These are phyloP conservation scores for Colletotrichum siamense DNA, from an alignment of 2,329 filamentous ascomycete species.

Conservation along the genomic window DNA sequence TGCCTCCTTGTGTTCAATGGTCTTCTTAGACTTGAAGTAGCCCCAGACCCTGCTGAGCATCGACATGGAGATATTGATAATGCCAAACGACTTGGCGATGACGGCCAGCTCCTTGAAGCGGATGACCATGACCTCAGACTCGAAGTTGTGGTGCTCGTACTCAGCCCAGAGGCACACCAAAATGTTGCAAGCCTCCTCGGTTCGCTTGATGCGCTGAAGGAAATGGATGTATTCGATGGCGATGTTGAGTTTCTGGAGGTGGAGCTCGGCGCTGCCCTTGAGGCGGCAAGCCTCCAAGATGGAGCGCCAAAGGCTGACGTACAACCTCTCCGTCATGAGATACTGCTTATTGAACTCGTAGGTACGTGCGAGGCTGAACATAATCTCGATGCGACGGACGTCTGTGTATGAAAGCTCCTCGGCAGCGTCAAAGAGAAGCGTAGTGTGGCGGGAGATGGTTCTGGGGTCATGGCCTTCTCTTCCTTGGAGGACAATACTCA, in stretches of 20 bases:
- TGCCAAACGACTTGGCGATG: slow-evolving; percentile 36
- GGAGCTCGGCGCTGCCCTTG: slow-evolving; percentile 35
- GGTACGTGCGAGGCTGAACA: slow-evolving; percentile 37
- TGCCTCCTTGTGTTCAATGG: slow-evolving; percentile 36
- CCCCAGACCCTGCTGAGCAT: slow-evolving; percentile 43
- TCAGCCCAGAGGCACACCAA: slow-evolving; percentile 46
- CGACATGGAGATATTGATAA: slow-evolving; percentile 35
- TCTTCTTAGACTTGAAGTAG: slow-evolving; percentile 41
- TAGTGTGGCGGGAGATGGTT: neutral
- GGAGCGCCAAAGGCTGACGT: slow-evolving; percentile 44
- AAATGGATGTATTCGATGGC: slow-evolving; percentile 42
- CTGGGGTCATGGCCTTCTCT: slow-evolving; percentile 22
- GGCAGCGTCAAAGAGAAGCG: slow-evolving; percentile 37
- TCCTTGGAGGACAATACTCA: slow-evolving; percentile 33
- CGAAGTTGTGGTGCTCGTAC: slow-evolving; percentile 40
- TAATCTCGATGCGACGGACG: slow-evolving; percentile 36
- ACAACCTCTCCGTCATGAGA: slow-evolving; percentile 41
- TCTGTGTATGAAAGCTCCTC: slow-evolving; percentile 38
- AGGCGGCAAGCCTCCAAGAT: slow-evolving; percentile 36
- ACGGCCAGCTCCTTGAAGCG: slow-evolving; percentile 40
- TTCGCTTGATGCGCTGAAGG: slow-evolving; percentile 33
- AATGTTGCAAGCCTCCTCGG: slow-evolving; percentile 42
- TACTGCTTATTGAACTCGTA: slow-evolving; percentile 37
- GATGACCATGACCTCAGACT: slow-evolving; percentile 36
- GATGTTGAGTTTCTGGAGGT: slow-evolving; percentile 41